Conservation (phyloP, 2,329 filamentous ascomycete genomes). For the Fusarium anguioides region DNA sequence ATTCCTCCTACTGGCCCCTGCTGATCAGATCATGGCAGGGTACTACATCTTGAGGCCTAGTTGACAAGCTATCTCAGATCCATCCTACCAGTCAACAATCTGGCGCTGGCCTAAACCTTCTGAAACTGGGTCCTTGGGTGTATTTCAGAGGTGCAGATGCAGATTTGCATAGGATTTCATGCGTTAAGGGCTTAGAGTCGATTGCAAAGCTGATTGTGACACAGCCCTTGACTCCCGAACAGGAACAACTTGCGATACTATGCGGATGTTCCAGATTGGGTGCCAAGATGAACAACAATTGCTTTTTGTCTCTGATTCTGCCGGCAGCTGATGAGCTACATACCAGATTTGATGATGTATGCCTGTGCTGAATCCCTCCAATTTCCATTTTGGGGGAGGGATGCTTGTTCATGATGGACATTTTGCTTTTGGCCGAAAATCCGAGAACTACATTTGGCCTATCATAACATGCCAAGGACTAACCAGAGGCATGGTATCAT, state of each 20-base stretch:
- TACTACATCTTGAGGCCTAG: neutral
- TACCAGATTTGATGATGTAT: conserved; percentile 16
- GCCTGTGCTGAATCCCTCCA: neutral
- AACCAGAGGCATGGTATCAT: conserved; percentile 11
- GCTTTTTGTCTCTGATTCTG: conserved; percentile 6
- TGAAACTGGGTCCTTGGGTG: neutral
- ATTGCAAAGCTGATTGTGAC: neutral
- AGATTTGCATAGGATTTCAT: neutral
- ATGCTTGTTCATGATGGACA: neutral
- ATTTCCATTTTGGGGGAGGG: neutral
- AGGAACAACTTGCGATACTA: neutral
- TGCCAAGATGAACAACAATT: conserved; percentile 6
- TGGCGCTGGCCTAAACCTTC: neutral
- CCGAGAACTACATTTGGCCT: conserved; percentile 13
- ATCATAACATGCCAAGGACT: conserved; percentile 15
- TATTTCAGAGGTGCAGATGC: neutral
- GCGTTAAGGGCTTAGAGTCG: neutral
- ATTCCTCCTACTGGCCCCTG: neutral
- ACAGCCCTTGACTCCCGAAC: neutral
- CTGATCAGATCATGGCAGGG: conserved; percentile 13
- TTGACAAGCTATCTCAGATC: conserved; percentile 21
- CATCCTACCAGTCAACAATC: conserved; percentile 2
- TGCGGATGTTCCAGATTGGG: neutral
- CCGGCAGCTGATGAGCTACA: conserved; percentile 16
- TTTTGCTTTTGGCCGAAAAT: conserved; percentile 27